Evolutionary conservation across 495 filamentous ascomycete species (phyloP).

Genomic region (Rostrohypoxylon terebratum): DNA sequence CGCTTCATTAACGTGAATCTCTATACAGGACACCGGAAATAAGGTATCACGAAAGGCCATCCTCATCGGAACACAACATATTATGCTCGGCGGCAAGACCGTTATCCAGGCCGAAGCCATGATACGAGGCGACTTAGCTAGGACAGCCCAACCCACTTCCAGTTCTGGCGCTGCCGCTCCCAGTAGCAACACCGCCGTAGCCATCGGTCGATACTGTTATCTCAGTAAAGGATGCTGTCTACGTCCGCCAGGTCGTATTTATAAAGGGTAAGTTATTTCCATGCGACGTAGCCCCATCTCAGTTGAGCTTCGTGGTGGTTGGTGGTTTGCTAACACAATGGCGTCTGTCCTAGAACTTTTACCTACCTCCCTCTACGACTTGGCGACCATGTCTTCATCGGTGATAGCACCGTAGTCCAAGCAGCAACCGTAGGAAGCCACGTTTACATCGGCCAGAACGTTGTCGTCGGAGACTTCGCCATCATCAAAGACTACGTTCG

Average conservation of each 20-base stretch:
- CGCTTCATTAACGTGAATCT: constrained; percentile 15
- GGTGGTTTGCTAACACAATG: constrained; percentile 6
- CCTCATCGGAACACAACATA: constrained; percentile 94
- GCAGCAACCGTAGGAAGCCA: constrained; percentile 83
- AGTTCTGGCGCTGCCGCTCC: constrained; percentile 50
- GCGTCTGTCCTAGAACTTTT: constrained; percentile 56
- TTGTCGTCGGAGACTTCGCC: constrained; percentile 81
- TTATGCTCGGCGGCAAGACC: constrained; percentile 95
- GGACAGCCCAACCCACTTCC: constrained; percentile 60
- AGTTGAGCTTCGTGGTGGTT: not conserved
- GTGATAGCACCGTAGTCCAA: constrained; percentile 76
- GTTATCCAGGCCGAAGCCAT: constrained; percentile 92
- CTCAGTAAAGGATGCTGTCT: constrained; percentile 78
- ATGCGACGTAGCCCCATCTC: not conserved
- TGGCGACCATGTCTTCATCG: constrained; percentile 91
- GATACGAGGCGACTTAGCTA: constrained; percentile 89
- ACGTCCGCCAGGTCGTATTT: constrained; percentile 79
- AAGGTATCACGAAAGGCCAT: constrained; percentile 92
- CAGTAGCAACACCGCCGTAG: constrained; percentile 74
- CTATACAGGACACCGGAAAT: constrained; percentile 88
- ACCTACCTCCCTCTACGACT: constrained; percentile 89
- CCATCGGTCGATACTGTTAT: constrained; percentile 89
- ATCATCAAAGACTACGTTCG: constrained; percentile 92
- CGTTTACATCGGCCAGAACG: constrained; percentile 81
- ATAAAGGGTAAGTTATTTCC: constrained; percentile 65